Base-by-base conservation (phyloP, 75 land plant genomes). In the Cunninghamia lanceolata region DNA sequence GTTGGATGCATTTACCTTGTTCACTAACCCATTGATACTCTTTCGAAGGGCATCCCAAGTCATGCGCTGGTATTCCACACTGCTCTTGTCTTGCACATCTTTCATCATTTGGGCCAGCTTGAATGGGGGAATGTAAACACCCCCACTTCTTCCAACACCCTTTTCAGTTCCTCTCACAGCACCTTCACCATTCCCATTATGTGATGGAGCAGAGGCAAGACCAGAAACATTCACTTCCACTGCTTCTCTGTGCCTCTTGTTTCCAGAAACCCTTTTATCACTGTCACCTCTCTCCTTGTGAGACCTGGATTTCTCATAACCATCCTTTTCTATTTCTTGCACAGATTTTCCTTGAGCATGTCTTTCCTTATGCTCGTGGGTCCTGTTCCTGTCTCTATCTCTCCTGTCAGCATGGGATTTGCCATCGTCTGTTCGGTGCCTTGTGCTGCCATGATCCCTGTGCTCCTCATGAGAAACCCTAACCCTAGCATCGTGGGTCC, bases 91-190 rank as follows among this genome's bases (percentile, higher is more conserved):
- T 46, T 94, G 46, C 3, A 93, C 87, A 11, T 96, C 94, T 36
- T 93, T 88, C 95, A 96, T 93, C 96, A 96, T 94, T 52, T 92
- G 90, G 0, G 94, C 94, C 89, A 96, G 80, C 86, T 93, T 94
- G 85, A 95, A 95, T 40, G 99, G 97, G 0, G 99, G 99, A 76
- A 96, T 92, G 73, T 95, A 96, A n/a, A 95, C 93, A 10, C 99
- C 99, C 9, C 97, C 94, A 89, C 93, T 95, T 84, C 93, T 85
- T 14, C 93, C 93, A 45, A 91, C 21, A 56, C 34, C 43, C 40
- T 21, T 42, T 25, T 50, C 50, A 9, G 35, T 15, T 16, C 56
- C 56, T 15, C 6, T 53, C 71, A 35, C 56, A 39, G 9, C 25
- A 43, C 3, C 38, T 28, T 74, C 21, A 17, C 82, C 25, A 32